Percentiles rank a stretch among this genome's conserved stretches.
Evolutionary conservation across 2,329 filamentous ascomycete genomes (phyloP).

Genomic region (Calycina marina): DNA sequence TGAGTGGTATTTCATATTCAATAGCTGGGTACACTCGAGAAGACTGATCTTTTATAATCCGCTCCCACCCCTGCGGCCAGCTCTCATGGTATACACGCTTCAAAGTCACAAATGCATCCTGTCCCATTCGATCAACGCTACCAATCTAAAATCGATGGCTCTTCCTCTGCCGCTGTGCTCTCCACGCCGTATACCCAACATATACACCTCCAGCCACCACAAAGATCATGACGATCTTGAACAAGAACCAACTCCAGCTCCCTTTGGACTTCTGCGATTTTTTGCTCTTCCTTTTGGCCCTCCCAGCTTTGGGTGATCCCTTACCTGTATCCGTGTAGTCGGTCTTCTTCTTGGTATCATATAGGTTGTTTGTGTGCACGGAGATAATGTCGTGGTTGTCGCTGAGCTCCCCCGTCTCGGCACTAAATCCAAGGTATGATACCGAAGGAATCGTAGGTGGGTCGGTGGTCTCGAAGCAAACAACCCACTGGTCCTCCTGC

Average conservation of each 20-base stretch:
- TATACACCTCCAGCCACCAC: conserved; percentile 60
- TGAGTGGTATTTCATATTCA: too few relatives aligned
- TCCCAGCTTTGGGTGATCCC: conserved; percentile 4
- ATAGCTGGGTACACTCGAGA: too few relatives aligned
- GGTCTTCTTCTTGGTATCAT: conserved; percentile 39
- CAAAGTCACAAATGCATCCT: neutral
- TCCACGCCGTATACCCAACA: conserved; percentile 73
- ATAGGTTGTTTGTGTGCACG: conserved; percentile 76
- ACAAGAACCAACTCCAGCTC: conserved; percentile 57
- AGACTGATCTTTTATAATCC: too few relatives aligned
- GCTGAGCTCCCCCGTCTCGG: conserved; percentile 88
- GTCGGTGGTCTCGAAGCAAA: conserved; percentile 67
- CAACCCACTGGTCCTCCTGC: conserved; percentile 70
- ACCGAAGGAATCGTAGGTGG: conserved; percentile 66
- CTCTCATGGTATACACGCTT: neutral
- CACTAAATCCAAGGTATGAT: conserved; percentile 61
- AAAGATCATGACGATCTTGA: conserved; percentile 71
- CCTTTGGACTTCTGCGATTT: conserved; percentile 22
- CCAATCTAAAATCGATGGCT: conserved; percentile 20
- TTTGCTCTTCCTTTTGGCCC: conserved; percentile 46
- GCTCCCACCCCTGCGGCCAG: too few relatives aligned
- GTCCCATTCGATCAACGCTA: neutral
- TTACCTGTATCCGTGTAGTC: conserved; percentile 45
- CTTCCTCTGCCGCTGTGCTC: conserved; percentile 30
- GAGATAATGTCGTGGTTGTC: conserved; percentile 97